phyloP scores from a whole-genome alignment of 2,329 filamentous ascomycete genomes.

The Gremmenia infestans region DNA sequence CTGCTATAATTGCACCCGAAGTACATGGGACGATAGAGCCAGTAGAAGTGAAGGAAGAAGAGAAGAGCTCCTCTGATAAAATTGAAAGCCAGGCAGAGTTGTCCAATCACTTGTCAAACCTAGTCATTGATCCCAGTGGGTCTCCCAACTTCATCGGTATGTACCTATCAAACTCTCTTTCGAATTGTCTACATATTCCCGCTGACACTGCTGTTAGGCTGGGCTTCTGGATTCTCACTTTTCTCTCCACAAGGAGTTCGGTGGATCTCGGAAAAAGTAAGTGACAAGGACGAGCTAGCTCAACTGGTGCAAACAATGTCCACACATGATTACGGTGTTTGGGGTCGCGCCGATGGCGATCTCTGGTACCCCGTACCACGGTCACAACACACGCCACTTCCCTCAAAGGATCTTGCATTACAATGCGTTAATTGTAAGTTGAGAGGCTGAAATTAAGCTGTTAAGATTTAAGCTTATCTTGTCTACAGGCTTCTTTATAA shows the following conservation, averaged over 20 bases:
- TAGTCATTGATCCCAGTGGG: slow-evolving; percentile 17
- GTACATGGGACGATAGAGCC: slow-evolving; percentile 7
- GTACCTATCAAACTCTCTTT: background rate
- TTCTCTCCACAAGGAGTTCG: slow-evolving; percentile 24
- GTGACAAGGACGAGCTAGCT: slow-evolving; percentile 11
- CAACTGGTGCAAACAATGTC: slow-evolving; percentile 9
- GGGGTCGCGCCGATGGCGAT: slow-evolving; percentile 9
- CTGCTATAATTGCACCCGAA: slow-evolving; percentile 16
- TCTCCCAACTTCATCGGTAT: slow-evolving; percentile 19
- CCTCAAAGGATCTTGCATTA: slow-evolving; percentile 17
- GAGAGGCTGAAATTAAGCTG: background rate
- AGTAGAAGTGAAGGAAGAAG: slow-evolving; percentile 5
- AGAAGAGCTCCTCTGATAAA: slow-evolving; percentile 12
- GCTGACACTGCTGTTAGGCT: slow-evolving; percentile 13
- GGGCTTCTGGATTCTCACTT: slow-evolving; percentile 23
- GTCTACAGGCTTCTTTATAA: slow-evolving; percentile 16
- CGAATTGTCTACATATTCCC: background rate
- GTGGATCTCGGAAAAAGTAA: slow-evolving; percentile 19
- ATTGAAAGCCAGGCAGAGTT: slow-evolving; percentile 16
- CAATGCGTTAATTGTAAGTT: slow-evolving; percentile 18
- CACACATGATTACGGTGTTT: slow-evolving; percentile 11
- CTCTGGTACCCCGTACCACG: slow-evolving; percentile 20
- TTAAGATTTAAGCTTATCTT: slow-evolving; percentile 6
- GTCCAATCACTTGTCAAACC: slow-evolving; percentile 19
- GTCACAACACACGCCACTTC: slow-evolving; percentile 14